Percentiles rank a stretch among this genome's conserved stretches.
phyloP scores from a whole-genome alignment of 495 filamentous ascomycete species.

The Lentithecium fluviatile region DNA sequence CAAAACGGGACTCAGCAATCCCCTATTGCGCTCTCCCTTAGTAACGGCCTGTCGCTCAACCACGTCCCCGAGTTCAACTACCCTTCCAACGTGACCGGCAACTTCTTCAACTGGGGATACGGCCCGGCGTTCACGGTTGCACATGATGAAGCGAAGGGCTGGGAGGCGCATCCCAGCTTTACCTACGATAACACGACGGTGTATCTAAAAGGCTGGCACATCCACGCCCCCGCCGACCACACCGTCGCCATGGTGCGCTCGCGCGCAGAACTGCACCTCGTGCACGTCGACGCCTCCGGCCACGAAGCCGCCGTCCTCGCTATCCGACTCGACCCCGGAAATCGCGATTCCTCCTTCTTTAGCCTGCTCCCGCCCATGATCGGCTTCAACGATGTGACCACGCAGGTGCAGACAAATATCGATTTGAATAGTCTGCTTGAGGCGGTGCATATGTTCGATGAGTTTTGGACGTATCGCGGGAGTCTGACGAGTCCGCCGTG shows the following conservation, averaged over 20 bases:
- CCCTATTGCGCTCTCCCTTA: constrained; percentile 34
- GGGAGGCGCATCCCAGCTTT: constrained; percentile 26
- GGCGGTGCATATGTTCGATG: constrained; percentile 33
- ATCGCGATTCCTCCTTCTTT: constrained; percentile 34
- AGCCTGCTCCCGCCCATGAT: constrained; percentile 34
- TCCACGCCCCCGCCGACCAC: constrained; percentile 42
- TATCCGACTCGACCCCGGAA: constrained; percentile 39
- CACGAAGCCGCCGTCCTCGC: constrained; percentile 36
- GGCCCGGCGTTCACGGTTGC: constrained; percentile 38
- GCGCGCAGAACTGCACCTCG: constrained; percentile 39
- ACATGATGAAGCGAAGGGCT: constrained; percentile 10
- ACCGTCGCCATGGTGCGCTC: constrained; percentile 36
- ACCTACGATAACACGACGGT: constrained; percentile 37
- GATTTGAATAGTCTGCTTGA: constrained; percentile 28
- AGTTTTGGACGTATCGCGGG: constrained; percentile 41
- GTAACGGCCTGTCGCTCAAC: constrained; percentile 34
- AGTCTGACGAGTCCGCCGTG: constrained; percentile 31
- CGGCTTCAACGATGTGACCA: constrained; percentile 17
- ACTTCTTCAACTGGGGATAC: constrained; percentile 41
- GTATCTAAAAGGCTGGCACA: constrained; percentile 42
- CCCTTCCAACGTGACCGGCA: constrained; percentile 23
- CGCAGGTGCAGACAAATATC: constrained; percentile 13
- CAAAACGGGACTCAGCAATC: constrained; percentile 41
- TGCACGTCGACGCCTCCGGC: constrained; percentile 37
- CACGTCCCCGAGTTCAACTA: constrained; percentile 31